These are phyloP conservation scores for Pholiota microspora DNA, from an alignment of 768 basidiomycete species.

Conservation along the genomic window DNA sequence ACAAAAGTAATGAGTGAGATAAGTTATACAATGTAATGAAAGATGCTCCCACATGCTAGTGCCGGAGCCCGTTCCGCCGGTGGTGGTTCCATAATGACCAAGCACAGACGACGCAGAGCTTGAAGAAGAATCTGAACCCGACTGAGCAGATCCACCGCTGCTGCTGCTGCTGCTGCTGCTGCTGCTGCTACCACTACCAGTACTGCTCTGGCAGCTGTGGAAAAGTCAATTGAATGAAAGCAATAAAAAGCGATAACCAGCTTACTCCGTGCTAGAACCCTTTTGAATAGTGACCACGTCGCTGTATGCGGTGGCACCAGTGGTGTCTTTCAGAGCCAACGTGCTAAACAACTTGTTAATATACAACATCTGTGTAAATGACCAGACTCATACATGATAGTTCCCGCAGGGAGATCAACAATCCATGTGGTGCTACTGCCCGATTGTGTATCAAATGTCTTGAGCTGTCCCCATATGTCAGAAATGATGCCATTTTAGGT, in stretches of 20 bases:
- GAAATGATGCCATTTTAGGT: conserved; percentile 12
- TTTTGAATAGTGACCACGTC: conserved; percentile 43
- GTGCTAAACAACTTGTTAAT: conserved; percentile 36
- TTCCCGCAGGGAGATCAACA: conserved; percentile 44
- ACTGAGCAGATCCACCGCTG: not conserved
- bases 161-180: not conserved
- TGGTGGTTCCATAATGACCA: not conserved
- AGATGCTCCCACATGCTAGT: not conserved
- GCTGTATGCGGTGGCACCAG: conserved; percentile 51
- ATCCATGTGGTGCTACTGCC: conserved; percentile 51
- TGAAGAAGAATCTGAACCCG: not conserved
- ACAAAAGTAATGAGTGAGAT: not conserved
- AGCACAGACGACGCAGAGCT: conserved; percentile 1
- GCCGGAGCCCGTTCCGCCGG: too few relatives aligned
- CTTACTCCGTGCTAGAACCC: conserved; percentile 35
- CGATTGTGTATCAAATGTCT: conserved; percentile 45
- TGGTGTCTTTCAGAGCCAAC: conserved; percentile 54
- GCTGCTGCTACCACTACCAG: not conserved
- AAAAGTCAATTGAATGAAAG: not conserved
- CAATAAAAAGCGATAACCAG: not conserved
- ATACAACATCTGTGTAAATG: not conserved
- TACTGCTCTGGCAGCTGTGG: conserved; percentile 7
- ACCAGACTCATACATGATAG: conserved; percentile 43
- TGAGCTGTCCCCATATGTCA: conserved; percentile 40
- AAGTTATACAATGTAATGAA: not conserved